Evolutionary conservation across 257 asterid genomes (phyloP), one percentile per base, ranked within the genome.

Genomic region (Lycium ferocissimum): DNA sequence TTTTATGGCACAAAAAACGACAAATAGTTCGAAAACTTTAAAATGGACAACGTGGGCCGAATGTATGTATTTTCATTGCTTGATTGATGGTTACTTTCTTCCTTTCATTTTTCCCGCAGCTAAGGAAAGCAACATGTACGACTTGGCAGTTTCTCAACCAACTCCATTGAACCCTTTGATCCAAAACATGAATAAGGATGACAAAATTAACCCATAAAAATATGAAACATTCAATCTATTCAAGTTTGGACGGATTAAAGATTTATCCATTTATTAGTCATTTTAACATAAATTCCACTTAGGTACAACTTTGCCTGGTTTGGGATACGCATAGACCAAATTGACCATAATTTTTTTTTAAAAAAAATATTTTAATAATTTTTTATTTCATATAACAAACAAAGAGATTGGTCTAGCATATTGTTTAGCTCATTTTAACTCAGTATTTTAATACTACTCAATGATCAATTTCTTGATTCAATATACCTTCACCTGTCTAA

Each of bases 41-140:
- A 78, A 78, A 78, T 53, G 33, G 65, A 78, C 82, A 78, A 78
- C 10, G 72, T 82, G 63, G 85, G 88, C 10, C 47, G 49, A 53
- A 78, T 53, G 13, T 78, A 53, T 53, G 82, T 26, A 26, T 51
- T 40, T 71, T 18, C 45, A 17, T 43, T 59, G 80, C 67, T 49
- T 57, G 80, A 47, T 79, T 82, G 62, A 38, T 62, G 49, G 63
- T 17, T 61, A 73, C 83, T 53, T 61, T 35, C 53, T 17, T 54
- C 63, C 63, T 51, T 53, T 76, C 82, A 51, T 51, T 51, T 76
- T 53, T 26, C 12, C 66, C 8, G 58, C 82, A 33, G 35, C 61
- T 59, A 65, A 26, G 37, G 45, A 65, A 51, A 20, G 81, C 53
- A 53, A 37, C 78, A 40, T 22, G 17, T 51, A 79, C 79, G 43